Conservation (phyloP, 2,329 filamentous ascomycete species). For the Paraphoma sp. region DNA sequence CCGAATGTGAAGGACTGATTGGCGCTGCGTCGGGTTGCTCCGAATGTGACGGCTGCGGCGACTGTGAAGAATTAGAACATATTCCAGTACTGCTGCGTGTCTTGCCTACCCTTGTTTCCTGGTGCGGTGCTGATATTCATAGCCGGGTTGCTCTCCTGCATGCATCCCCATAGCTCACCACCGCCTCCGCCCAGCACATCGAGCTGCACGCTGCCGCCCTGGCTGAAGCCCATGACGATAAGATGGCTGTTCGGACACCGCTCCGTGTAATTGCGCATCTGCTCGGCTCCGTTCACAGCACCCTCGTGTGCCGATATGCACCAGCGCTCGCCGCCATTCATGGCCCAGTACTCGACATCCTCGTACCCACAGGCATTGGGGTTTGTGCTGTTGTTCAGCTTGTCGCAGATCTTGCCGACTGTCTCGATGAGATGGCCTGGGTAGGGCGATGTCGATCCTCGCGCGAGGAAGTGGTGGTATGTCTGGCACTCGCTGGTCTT, state of each 20-base stretch:
- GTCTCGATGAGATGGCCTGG: slow-evolving; percentile 36
- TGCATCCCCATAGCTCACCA: slow-evolving; percentile 32
- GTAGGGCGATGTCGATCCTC: slow-evolving; percentile 35
- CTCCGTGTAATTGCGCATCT: slow-evolving; percentile 36
- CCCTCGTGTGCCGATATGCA: slow-evolving; percentile 35
- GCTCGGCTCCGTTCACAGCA: slow-evolving; percentile 29
- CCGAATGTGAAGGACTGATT: slow-evolving; percentile 31
- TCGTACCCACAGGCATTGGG: slow-evolving; percentile 35
- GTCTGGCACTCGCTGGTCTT: slow-evolving; percentile 33
- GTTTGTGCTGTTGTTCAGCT: slow-evolving; percentile 28
- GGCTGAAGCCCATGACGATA: slow-evolving; percentile 36
- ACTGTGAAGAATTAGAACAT: slow-evolving; percentile 21
- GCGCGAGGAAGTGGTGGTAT: slow-evolving; percentile 33
- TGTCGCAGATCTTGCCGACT: slow-evolving; percentile 32
- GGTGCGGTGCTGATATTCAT: slow-evolving; percentile 28
- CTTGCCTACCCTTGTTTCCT: slow-evolving; percentile 26
- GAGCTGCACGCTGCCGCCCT: slow-evolving; percentile 32
- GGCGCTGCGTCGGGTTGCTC: slow-evolving; percentile 32
- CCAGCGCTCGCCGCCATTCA: slow-evolving; percentile 33
- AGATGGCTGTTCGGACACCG: slow-evolving; percentile 35
- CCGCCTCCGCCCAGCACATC: slow-evolving; percentile 35
- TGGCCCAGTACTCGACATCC: slow-evolving; percentile 32
- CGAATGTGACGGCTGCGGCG: slow-evolving; percentile 30
- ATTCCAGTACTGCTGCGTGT: not conserved
- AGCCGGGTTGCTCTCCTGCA: slow-evolving; percentile 25